Conservation (phyloP, 352 stramenopile species). For the Pythium brachiatum region DNA sequence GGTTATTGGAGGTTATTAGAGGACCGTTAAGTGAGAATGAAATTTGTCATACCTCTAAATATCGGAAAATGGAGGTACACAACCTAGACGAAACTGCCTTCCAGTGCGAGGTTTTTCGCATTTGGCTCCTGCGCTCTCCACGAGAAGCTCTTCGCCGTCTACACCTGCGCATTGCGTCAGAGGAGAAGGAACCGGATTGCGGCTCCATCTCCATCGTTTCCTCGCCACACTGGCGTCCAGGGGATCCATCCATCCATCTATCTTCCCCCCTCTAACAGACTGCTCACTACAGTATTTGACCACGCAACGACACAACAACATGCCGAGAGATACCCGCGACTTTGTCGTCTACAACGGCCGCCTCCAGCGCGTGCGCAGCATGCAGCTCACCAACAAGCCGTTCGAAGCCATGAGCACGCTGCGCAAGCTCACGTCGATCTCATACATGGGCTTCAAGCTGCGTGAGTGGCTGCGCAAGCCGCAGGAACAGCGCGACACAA, state of each 20-base stretch:
- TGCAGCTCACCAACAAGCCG: conserved; percentile 11
- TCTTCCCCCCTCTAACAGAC: background rate
- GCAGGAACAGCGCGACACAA: conserved; percentile 53
- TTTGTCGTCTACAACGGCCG: conserved; percentile 32
- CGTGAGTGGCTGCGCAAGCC: conserved; percentile 49
- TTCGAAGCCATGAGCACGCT: conserved; percentile 39
- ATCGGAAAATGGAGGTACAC: conserved; percentile 15
- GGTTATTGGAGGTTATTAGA: conserved; percentile 10
- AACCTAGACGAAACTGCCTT: conserved; percentile 4
- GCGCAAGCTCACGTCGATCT: conserved; percentile 60
- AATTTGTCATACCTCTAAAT: background rate
- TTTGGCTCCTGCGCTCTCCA: conserved; percentile 1
- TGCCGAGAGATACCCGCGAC: conserved; percentile 14
- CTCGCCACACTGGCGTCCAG: background rate
- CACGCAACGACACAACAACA: conserved; percentile 1
- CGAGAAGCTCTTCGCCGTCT: background rate
- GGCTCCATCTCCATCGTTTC: background rate
- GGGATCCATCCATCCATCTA: conserved; percentile 5
- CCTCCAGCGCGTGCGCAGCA: conserved; percentile 22
- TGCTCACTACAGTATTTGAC: background rate
- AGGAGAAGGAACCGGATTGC: background rate
- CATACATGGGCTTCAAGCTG: conserved; percentile 54
- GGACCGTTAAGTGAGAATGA: background rate
- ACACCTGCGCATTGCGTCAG: background rate
- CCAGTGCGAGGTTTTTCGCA: background rate